Base-by-base conservation (phyloP, 73 alveolate species). In the Tetrahymena thermophila region DNA sequence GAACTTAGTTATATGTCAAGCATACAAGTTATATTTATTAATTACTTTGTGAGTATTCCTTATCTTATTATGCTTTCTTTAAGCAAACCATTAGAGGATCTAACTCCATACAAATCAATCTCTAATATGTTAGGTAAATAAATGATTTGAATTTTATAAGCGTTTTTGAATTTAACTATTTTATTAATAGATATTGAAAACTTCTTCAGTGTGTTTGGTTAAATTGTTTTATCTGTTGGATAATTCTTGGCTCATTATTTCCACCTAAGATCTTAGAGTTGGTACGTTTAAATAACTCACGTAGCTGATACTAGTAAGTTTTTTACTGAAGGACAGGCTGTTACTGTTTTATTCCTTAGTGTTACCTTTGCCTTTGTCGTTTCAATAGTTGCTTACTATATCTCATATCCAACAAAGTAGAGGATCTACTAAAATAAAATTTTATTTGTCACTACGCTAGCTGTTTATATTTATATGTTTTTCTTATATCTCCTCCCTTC, bases 11-110 rank as follows among this genome's bases (percentile, higher is more conserved):
- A 95, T n/a, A 85, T 95, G 83, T 43, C 58, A 35, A 56, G 44
- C 38, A 35, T 95, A 34, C 43, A 95, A 55, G 93, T 43, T 85
- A 56, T 43, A 10, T 71, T 89, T 34, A 43, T 95, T 3, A 95
- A 95, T 85, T 95, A 89, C 43, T 93, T 95, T 25, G 97, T 94
- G 21, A 71, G 93, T 25, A 43, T 85, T 35, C 97, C 97, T 44
- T 95, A 37, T 84, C 94, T 95, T 1, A 16, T 84, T 23, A 31
- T 94, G 28, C 38, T 95, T 0, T 40, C 97, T 35, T 56, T 95
- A 17, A 84, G 95, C 17, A 34, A 35, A n/a, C 97, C 97, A 31
- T 35, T 71, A 21, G 93, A 85, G 1, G 85, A 37, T 21, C 85
- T 95, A 6, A 85, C 94, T 89, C 71, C 89, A 23, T 38, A 50